Evolutionary conservation across 1,139 yeast genomes (phyloP), one percentile per base, ranked within the genome.

Genomic region (Kurtzmaniella quercitrusa): DNA sequence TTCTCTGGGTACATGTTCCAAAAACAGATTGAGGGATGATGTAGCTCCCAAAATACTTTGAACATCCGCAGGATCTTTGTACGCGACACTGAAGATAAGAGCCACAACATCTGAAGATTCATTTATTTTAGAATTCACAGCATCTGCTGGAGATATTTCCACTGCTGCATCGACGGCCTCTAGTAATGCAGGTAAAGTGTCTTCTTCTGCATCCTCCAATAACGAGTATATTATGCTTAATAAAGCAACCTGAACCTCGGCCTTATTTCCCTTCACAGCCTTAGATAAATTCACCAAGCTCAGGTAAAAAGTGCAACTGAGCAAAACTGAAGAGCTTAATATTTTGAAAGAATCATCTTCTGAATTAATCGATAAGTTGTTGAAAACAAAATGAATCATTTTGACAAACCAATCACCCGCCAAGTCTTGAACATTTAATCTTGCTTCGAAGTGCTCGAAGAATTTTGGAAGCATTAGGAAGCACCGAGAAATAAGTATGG

Each of bases 11-110:
- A 84, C 66, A 36, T 66, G 69, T 12, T 65, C 67, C 21, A 89
- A 66, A 20, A 89, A 63, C 30, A 74, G 76, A 30, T 76, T 78
- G 38, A 91, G 66, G 53, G 81, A 74, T 39, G 78, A 84, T 3
- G 73, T 56, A 1, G 89, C 76, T 39, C 84, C 89, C 17, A 83
- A 76, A 2, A 80, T 73, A 33, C 84, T 68, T 56, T 84, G 88
- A 20, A 86, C 66, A 55, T 88, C 88, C 0, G 91, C 77, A 1
- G 95, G 79, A 53, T 88, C 93, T 50, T 81, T 82, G 44, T 81
- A 78, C 0, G 93, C 83, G 22, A 88, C 74, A 19, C 72, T 64
- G 51, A 88, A 75, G 3, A 88, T 69, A 36, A 88, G 59, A 38
- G 75, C 76, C 17, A 87, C 68, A 2, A 68, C 66, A 21, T 53